Evolutionary conservation across 2,329 filamentous ascomycete species (phyloP).

Genomic region (Fusarium tupiense): DNA sequence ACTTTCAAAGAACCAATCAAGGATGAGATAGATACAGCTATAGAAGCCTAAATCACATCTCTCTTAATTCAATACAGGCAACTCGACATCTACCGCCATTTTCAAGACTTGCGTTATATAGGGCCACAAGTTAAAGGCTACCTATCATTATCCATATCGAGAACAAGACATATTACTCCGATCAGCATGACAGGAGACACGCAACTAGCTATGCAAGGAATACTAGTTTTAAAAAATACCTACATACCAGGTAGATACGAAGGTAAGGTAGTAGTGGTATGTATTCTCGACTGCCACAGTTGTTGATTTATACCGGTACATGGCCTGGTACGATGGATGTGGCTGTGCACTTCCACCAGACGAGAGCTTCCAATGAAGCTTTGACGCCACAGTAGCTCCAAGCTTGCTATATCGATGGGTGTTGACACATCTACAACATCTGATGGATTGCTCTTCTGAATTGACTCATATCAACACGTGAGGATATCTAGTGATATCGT

Average conservation of each 20-base stretch:
- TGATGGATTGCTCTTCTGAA: background rate
- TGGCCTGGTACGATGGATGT: background rate
- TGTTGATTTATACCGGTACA: background rate
- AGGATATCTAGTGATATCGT: background rate
- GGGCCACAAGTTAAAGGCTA: background rate
- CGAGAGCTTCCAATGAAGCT: constrained; percentile 4
- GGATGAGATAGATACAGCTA: no score
- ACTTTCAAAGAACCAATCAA: background rate
- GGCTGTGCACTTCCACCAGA: constrained; percentile 5
- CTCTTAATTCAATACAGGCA: background rate
- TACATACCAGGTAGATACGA: background rate
- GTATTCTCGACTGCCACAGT: background rate
- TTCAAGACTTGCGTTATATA: background rate
- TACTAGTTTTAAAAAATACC: background rate
- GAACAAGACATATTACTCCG: background rate
- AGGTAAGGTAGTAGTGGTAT: background rate
- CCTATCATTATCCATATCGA: background rate
- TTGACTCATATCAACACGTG: constrained; percentile 6
- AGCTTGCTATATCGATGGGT: background rate
- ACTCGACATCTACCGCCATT: background rate
- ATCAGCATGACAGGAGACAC: background rate
- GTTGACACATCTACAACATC: background rate
- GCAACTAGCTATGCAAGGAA: background rate
- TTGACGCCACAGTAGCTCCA: constrained; percentile 19
- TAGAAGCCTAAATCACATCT: background rate